phyloP scores from a whole-genome alignment of 2,329 filamentous ascomycete genomes.

The Beauveria brongniartii region DNA sequence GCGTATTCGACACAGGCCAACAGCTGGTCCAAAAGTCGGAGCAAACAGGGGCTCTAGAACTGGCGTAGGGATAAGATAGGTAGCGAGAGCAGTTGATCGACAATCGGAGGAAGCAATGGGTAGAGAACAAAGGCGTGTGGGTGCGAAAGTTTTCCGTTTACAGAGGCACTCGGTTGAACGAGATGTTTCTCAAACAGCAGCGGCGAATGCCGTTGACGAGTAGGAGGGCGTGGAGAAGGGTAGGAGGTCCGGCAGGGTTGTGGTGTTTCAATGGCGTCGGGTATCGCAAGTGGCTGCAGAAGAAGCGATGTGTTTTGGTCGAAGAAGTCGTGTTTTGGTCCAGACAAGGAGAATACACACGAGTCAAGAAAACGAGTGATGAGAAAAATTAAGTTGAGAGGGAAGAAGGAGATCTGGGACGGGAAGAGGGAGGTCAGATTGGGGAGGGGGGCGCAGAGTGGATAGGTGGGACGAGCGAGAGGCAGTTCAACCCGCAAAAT shows the following conservation, averaged over 20 bases:
- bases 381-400: not conserved
- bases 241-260: not conserved
- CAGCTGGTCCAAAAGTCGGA: not conserved
- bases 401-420: constrained; percentile 1
- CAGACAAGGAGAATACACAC: not conserved
- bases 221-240: not conserved
- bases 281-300: not conserved
- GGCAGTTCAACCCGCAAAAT: constrained; percentile 5
- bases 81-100: not conserved
- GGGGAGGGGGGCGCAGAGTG: not conserved
- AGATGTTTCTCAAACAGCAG: constrained; percentile 1
- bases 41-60: not conserved
- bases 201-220: not conserved
- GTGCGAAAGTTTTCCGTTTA: not conserved
- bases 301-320: not conserved
- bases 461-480: constrained; percentile 7
- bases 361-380: not conserved
- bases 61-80: not conserved
- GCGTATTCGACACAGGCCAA: not conserved
- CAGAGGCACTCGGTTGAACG: not conserved
- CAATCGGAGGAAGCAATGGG: not conserved
- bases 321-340: not conserved
- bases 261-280: not conserved
- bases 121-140: not conserved
- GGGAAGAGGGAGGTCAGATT: constrained; percentile 11